Evolutionary conservation across 2,329 filamentous ascomycete genomes (phyloP).

Genomic region (Colletotrichum truncatum): DNA sequence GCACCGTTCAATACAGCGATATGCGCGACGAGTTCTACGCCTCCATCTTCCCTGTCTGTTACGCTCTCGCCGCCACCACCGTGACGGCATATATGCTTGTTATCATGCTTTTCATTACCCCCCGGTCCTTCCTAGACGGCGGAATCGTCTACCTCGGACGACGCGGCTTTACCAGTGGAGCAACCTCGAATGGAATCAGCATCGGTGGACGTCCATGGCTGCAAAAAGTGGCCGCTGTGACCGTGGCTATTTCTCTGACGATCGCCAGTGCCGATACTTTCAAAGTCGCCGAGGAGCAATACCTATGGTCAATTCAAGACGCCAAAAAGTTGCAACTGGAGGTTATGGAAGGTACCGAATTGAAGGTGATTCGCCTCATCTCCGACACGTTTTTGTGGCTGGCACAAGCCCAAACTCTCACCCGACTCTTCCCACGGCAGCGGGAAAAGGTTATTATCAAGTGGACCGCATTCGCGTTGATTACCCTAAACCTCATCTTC

Average conservation of each 20-base stretch:
- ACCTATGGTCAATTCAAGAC: slow-evolving; percentile 81
- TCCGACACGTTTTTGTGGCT: slow-evolving; percentile 98
- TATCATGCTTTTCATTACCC: slow-evolving; percentile 92
- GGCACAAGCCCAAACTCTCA: slow-evolving; percentile 95
- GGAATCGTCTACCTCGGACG: slow-evolving; percentile 83
- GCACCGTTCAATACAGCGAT: slow-evolving; percentile 60
- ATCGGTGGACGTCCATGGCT: slow-evolving; percentile 94
- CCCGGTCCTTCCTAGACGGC: slow-evolving; percentile 91
- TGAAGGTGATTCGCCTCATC: slow-evolving; percentile 90
- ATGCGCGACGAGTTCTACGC: slow-evolving; percentile 91
- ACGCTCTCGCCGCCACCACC: slow-evolving; percentile 90
- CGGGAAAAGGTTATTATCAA: slow-evolving; percentile 99
- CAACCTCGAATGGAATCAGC: slow-evolving; percentile 80
- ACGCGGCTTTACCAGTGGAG: slow-evolving; percentile 86
- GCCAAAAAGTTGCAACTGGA: slow-evolving; percentile 77
- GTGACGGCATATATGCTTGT: slow-evolving; percentile 92
- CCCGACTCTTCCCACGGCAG: slow-evolving; percentile 93
- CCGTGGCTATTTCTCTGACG: slow-evolving; percentile 84
- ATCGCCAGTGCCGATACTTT: slow-evolving; percentile 95
- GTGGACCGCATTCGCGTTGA: slow-evolving; percentile 95
- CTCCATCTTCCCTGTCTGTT: slow-evolving; percentile 91
- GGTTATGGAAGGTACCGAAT: slow-evolving; percentile 85
- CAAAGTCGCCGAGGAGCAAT: slow-evolving; percentile 82
- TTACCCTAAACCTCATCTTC: slow-evolving; percentile 90
- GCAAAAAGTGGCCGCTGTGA: slow-evolving; percentile 82